phyloP scores from a whole-genome alignment of 257 asterid species.

The Galeopsis tetrahit region DNA sequence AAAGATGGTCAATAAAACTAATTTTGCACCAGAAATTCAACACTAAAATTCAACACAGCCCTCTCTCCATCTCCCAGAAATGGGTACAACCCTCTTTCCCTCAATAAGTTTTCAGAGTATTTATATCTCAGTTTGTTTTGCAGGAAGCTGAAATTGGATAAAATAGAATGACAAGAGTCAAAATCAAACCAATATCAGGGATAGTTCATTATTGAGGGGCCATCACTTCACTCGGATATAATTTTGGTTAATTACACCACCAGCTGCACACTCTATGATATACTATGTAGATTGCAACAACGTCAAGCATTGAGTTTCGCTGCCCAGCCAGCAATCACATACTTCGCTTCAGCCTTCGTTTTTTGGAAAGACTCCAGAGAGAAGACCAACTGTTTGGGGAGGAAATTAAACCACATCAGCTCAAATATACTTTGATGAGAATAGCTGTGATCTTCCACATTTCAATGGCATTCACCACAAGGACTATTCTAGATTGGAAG shows the following conservation, averaged over 20 bases:
- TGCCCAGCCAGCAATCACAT: slow-evolving; percentile 77
- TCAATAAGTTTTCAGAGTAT: too few relatives aligned
- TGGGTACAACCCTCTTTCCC: too few relatives aligned
- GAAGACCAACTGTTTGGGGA: slow-evolving; percentile 54
- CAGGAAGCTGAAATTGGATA: neutral
- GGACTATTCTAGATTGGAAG: too few relatives aligned
- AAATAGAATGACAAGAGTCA: neutral
- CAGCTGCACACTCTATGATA: slow-evolving; percentile 11
- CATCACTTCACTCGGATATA: slow-evolving; percentile 21
- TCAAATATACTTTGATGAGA: neutral
- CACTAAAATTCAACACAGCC: too few relatives aligned
- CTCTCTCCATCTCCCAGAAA: too few relatives aligned
- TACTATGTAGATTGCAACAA: slow-evolving; percentile 6
- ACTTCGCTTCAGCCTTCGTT: slow-evolving; percentile 63
- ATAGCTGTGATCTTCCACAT: neutral
- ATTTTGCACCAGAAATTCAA: too few relatives aligned
- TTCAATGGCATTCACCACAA: neutral
- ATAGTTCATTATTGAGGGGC: neutral
- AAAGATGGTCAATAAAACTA: too few relatives aligned
- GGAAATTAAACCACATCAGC: neutral
- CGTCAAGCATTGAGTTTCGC: slow-evolving; percentile 68
- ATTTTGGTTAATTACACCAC: neutral
- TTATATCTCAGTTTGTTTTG: neutral
- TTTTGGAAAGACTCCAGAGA: slow-evolving; percentile 69
- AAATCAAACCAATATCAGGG: neutral